Conservation (phyloP, 2,329 filamentous ascomycete genomes). For the Verticillium zaregamsianum region DNA sequence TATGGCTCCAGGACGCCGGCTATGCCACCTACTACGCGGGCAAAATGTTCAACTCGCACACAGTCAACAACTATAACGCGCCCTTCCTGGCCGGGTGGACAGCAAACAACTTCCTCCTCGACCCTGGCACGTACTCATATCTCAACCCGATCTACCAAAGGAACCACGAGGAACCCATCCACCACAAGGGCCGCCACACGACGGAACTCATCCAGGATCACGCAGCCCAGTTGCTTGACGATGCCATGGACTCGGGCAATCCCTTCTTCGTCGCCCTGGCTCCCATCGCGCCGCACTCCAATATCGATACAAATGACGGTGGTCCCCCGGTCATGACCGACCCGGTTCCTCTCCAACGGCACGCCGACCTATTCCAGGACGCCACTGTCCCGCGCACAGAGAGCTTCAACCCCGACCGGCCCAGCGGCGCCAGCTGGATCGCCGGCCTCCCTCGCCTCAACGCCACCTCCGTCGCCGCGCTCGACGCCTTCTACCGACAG, state of each 20-base stretch:
- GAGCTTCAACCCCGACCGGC: constrained; percentile 61
- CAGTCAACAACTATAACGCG: constrained; percentile 54
- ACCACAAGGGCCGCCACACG: constrained; percentile 25
- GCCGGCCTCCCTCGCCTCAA: constrained; percentile 34
- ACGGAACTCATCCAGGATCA: constrained; percentile 57
- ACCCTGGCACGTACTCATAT: constrained; percentile 33
- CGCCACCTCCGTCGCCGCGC: constrained; percentile 36
- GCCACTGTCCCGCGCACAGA: constrained; percentile 55
- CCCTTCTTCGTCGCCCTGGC: constrained; percentile 67
- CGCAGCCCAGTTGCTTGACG: constrained; percentile 54
- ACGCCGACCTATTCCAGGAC: constrained; percentile 57
- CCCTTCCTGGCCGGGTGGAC: constrained; percentile 57
- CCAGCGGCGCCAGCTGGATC: constrained; percentile 43
- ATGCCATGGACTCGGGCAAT: constrained; percentile 45
- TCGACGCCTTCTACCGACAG: constrained; percentile 47
- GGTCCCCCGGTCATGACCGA: neutral
- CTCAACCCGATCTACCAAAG: constrained; percentile 44
- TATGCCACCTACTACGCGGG: constrained; percentile 71
- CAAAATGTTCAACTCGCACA: constrained; percentile 67
- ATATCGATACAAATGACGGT: constrained; percentile 28
- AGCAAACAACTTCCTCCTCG: constrained; percentile 31
- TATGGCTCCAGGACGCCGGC: constrained; percentile 66
- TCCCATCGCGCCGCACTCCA: constrained; percentile 64
- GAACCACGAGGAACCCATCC: constrained; percentile 28
- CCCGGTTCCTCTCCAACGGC: constrained; percentile 56